phyloP scores from a whole-genome alignment of 805 yeast genomes.

The Candida mattraensis region DNA sequence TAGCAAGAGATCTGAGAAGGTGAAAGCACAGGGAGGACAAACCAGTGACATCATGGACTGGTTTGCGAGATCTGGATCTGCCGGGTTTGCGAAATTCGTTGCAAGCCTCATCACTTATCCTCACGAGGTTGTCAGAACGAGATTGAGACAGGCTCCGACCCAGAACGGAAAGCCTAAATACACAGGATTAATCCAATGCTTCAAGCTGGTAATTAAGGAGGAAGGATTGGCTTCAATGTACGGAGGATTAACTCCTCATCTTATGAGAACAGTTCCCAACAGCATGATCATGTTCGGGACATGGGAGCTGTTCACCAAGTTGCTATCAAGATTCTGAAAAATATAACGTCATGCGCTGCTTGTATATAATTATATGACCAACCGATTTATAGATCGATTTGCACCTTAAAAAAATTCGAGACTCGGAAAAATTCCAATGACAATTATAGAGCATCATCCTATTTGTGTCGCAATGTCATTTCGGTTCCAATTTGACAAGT shows the following conservation, averaged over 20 bases:
- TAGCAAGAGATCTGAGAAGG: slow-evolving; percentile 44
- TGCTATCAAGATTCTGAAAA: slow-evolving; percentile 40
- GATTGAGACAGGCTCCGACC: slow-evolving; percentile 90
- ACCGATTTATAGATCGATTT: slow-evolving; percentile 1
- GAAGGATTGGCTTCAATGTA: slow-evolving; percentile 94
- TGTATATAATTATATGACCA: slow-evolving; percentile 1
- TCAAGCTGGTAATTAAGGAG: slow-evolving; percentile 79
- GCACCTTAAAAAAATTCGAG: neutral
- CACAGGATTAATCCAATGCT: slow-evolving; percentile 86
- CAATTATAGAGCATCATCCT: neutral
- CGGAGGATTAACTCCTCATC: slow-evolving; percentile 96
- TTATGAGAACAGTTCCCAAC: slow-evolving; percentile 95
- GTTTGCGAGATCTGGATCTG: slow-evolving; percentile 96
- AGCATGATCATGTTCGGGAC: slow-evolving; percentile 99
- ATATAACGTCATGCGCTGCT: slow-evolving; percentile 7
- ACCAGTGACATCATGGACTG: slow-evolving; percentile 77
- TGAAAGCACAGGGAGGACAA: slow-evolving; percentile 35
- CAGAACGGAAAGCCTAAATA: slow-evolving; percentile 81
- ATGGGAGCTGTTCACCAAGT: slow-evolving; percentile 81
- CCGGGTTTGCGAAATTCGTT: slow-evolving; percentile 91
- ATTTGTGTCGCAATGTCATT: slow-evolving; percentile 41
- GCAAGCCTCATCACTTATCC: slow-evolving; percentile 95
- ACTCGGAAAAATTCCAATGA: slow-evolving; percentile 1
- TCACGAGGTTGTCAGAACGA: slow-evolving; percentile 94
- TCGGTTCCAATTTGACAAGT: slow-evolving; percentile 46